phyloP scores from a whole-genome alignment of 169 alveolate species.

The Eimeria acervulina region DNA sequence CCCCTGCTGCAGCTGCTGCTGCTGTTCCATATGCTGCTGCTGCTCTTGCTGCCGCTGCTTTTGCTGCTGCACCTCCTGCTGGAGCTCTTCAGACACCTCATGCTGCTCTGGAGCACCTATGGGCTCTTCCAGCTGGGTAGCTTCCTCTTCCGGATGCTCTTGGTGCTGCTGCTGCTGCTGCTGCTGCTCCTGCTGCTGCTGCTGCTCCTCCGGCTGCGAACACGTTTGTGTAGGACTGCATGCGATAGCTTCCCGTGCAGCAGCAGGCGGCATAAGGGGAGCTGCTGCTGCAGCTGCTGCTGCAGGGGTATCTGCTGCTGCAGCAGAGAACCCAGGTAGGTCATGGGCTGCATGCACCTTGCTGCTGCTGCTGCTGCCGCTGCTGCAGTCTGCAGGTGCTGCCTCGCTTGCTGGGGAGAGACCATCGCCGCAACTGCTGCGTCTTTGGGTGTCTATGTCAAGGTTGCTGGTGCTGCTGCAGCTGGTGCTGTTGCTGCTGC shows the following conservation, averaged over 20 bases:
- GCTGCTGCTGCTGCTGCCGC: slow-evolving; percentile 15
- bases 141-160: not conserved
- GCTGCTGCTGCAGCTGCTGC: not conserved
- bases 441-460: not conserved
- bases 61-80: not conserved
- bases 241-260: not conserved
- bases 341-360: not conserved
- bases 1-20: not conserved
- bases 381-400: not conserved
- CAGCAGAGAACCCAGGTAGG: not conserved
- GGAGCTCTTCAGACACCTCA: not conserved
- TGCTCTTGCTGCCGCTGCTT: not conserved
- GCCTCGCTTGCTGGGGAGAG: not conserved
- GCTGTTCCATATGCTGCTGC: no score
- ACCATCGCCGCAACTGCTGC: not conserved
- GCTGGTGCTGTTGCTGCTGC: not conserved
- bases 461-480: not conserved
- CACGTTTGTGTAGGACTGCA: not conserved
- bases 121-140: not conserved
- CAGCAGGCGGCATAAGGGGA: no score
- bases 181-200: not conserved
- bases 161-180: not conserved
- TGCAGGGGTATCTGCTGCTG: not conserved
- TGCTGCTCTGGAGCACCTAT: not conserved
- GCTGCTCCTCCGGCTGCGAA: not conserved